phyloP scores from a whole-genome alignment of 2,329 filamentous ascomycete genomes.

The Diaporthe batatas region DNA sequence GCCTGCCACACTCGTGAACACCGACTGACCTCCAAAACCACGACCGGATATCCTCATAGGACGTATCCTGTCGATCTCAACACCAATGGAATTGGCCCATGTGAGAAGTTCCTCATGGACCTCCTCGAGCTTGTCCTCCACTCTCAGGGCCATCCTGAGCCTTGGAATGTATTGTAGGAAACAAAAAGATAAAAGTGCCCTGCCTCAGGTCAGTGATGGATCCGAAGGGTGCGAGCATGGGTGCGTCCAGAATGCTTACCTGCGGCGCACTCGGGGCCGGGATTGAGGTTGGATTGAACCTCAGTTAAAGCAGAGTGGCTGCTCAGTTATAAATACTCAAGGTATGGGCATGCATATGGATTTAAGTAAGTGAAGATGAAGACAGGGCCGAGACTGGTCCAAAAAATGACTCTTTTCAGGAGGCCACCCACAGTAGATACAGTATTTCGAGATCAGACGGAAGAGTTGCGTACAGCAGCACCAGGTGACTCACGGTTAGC shows the following conservation, averaged over 20 bases:
- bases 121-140: conserved; percentile 45
- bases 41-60: conserved; percentile 77
- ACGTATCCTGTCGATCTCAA: conserved; percentile 75
- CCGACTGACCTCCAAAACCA: conserved; percentile 72
- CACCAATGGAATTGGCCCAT: conserved; percentile 76
- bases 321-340: not conserved
- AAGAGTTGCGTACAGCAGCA: not conserved
- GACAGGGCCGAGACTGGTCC: not conserved
- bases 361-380: not conserved
- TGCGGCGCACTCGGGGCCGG: not conserved
- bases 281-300: not conserved
- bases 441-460: conserved; percentile 18
- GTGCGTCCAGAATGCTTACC: not conserved
- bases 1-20: not conserved
- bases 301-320: not conserved
- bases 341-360: too few species aligned
- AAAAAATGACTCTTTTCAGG: conserved; percentile 15
- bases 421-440: not conserved
- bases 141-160: not conserved
- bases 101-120: conserved; percentile 66
- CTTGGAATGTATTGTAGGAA: too few species aligned
- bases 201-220: not conserved
- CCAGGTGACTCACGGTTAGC: conserved; percentile 10
- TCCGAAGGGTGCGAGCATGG: not conserved
- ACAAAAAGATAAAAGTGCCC: not conserved